phyloP scores from a whole-genome alignment of 2,329 filamentous ascomycete species.

The Sclerotiophoma versabilis region DNA sequence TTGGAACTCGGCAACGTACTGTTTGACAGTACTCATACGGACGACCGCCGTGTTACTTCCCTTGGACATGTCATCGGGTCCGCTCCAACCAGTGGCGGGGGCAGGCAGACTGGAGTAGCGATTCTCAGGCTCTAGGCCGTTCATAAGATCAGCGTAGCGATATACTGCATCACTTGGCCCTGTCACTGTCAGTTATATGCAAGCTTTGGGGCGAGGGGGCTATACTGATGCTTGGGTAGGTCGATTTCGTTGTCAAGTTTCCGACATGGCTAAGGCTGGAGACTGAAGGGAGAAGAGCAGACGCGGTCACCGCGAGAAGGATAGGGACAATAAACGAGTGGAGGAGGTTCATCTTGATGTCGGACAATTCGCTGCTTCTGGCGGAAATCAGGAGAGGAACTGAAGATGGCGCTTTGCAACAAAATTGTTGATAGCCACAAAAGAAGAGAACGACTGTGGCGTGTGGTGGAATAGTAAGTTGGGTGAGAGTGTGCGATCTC shows the following conservation, averaged over 20 bases:
- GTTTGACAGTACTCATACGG: slow-evolving; percentile 1
- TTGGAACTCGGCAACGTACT: slow-evolving; percentile 7
- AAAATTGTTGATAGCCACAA: no score
- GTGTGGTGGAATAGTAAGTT: background rate
- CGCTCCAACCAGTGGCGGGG: background rate
- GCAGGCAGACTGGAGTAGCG: background rate
- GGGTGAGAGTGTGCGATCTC: background rate
- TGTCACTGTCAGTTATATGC: background rate
- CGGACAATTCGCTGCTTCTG: no score
- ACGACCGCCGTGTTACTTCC: background rate
- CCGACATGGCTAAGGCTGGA: background rate
- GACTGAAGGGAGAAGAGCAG: background rate
- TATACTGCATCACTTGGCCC: background rate
- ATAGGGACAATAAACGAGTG: background rate
- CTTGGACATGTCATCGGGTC: background rate
- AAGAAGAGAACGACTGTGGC: no score
- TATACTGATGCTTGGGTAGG: background rate
- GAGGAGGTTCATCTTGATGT: background rate
- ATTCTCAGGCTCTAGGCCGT: no score
- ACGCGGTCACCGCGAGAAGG: background rate
- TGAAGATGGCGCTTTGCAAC: background rate
- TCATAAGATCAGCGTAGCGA: no score
- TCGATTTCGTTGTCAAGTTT: background rate
- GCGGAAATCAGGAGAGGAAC: background rate
- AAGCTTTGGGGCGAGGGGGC: background rate